Conservation (phyloP, 176 grass and related monocot species). For the Echinochloa phyllopogon region DNA sequence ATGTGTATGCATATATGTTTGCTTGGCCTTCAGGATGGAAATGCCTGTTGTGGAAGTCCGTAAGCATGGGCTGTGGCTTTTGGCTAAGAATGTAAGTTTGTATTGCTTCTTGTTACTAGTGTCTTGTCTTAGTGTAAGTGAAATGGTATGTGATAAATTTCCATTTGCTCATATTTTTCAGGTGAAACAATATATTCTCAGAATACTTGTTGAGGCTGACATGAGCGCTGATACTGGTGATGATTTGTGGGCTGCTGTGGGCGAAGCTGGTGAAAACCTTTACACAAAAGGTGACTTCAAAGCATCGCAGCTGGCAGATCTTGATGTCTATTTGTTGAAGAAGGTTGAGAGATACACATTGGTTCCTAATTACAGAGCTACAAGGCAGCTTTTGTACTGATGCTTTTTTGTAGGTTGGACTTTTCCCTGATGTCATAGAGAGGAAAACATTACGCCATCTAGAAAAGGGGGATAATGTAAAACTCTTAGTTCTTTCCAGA, state of each 20-base stretch:
- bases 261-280: constrained; percentile 67
- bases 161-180: constrained; percentile 40
- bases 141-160: neutral
- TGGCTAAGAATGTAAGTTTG: constrained; percentile 89
- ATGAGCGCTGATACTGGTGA: constrained; percentile 43
- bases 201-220: constrained; percentile 90
- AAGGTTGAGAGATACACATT: constrained; percentile 59
- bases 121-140: neutral
- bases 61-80: constrained; percentile 84
- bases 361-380: constrained; percentile 34
- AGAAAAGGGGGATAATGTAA: constrained; percentile 83
- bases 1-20: constrained; percentile 10
- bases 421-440: constrained; percentile 93
- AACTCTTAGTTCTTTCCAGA: constrained; percentile 19
- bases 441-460: constrained; percentile 77
- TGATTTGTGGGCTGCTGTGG: constrained; percentile 76
- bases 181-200: constrained; percentile 92
- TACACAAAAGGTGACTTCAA: constrained; percentile 78
- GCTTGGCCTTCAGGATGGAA: constrained; percentile 79
- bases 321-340: constrained; percentile 89
- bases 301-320: constrained; percentile 58
- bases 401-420: constrained; percentile 80
- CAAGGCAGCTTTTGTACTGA: constrained; percentile 43
- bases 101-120: constrained; percentile 10
- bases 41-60: constrained; percentile 93